These are phyloP conservation scores for Plantago lanceolata DNA, from an alignment of 305 asterid genomes.

Conservation along the genomic window DNA sequence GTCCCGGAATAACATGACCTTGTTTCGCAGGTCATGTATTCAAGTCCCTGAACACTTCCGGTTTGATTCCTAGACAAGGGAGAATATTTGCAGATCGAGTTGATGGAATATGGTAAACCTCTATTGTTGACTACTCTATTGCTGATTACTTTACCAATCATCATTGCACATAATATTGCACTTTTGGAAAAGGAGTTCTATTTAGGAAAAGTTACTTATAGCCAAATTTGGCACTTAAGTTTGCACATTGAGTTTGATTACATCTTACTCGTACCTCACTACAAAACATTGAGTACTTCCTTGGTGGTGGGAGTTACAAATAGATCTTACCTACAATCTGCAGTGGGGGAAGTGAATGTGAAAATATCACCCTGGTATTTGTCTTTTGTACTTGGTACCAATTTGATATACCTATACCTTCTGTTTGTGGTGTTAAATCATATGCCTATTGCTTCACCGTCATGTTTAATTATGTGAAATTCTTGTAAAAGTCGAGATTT, in stretches of 20 bases:
- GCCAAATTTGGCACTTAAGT: background rate
- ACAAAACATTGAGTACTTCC: background rate
- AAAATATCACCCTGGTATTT: no score
- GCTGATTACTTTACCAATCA: background rate
- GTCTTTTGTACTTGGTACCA: background rate
- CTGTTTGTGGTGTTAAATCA: no score
- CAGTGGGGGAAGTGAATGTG: background rate
- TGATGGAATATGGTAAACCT: constrained; percentile 85
- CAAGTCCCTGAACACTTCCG: constrained; percentile 76
- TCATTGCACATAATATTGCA: background rate
- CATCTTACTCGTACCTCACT: background rate
- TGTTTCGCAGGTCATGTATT: constrained; percentile 70
- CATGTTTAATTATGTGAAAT: no score
- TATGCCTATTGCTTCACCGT: background rate
- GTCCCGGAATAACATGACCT: background rate
- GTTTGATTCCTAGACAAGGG: constrained; percentile 90
- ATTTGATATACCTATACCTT: no score
- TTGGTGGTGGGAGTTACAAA: no score
- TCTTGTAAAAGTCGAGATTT: no score
- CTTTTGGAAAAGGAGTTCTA: background rate
- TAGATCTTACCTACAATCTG: background rate
- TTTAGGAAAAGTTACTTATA: background rate
- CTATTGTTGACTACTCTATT: constrained; percentile 8
- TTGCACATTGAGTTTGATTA: background rate
- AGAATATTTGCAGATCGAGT: constrained; percentile 77